These are phyloP conservation scores for Geotrichum cucujoidarum DNA, from an alignment of 1,139 yeast genomes.

Conservation along the genomic window DNA sequence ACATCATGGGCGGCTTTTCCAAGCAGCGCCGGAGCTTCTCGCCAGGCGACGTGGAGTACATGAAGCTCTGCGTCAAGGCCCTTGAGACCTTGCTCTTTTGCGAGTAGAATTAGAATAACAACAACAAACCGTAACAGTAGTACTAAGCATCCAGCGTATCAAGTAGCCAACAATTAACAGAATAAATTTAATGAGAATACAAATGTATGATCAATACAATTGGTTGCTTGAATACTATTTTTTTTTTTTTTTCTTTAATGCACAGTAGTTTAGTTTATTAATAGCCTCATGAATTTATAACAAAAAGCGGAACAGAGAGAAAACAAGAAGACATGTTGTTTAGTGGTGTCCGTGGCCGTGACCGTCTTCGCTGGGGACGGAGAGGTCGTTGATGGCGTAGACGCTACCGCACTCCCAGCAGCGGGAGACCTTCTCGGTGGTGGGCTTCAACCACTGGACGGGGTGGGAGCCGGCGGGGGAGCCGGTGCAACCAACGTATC, in stretches of 20 bases:
- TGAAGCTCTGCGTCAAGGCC: slow-evolving; percentile 36
- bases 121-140: not conserved
- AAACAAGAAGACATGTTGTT: slow-evolving; percentile 12
- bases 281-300: not conserved
- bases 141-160: too few species aligned
- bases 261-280: not conserved
- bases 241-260: not conserved
- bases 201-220: not conserved
- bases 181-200: too few species aligned
- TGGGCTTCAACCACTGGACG: slow-evolving; percentile 91
- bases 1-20: slow-evolving; percentile 49
- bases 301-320: slow-evolving; percentile 3
- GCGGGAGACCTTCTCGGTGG: slow-evolving; percentile 78
- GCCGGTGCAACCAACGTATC: slow-evolving; percentile 98
- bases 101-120: not conserved
- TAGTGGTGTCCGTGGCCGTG: slow-evolving; percentile 41
- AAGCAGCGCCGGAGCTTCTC: slow-evolving; percentile 37
- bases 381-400: slow-evolving; percentile 82
- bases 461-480: slow-evolving; percentile 89
- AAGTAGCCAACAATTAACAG: too few species aligned
- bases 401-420: slow-evolving; percentile 99
- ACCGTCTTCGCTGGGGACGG: slow-evolving; percentile 67
- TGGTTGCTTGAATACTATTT: not conserved
- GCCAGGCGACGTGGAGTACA: slow-evolving; percentile 45
- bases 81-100: slow-evolving; percentile 29